Evolutionary conservation across 805 yeast genomes (phyloP).

Genomic region (Candida silvicultrix): DNA sequence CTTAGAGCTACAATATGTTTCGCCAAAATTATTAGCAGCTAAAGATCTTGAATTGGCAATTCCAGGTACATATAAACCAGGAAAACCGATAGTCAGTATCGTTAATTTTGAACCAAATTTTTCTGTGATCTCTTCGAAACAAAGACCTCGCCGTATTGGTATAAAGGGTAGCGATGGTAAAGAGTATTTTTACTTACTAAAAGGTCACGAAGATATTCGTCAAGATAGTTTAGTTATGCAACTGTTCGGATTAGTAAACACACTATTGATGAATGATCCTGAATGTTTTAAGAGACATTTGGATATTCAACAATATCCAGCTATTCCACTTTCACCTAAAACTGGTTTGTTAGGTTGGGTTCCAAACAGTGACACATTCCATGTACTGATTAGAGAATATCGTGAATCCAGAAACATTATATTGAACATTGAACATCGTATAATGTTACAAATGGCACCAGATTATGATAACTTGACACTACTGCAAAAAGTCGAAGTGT

Average conservation of each 20-base stretch:
- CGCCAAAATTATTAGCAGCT: conserved; percentile 81
- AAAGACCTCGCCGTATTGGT: conserved; percentile 82
- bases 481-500: conserved; percentile 91
- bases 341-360: conserved; percentile 98
- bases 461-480: conserved; percentile 84
- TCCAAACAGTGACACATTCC: conserved; percentile 95
- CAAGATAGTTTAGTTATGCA: conserved; percentile 98
- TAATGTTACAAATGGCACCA: conserved; percentile 97
- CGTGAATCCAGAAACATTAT: conserved; percentile 87
- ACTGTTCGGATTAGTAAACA: conserved; percentile 89
- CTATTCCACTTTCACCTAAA: conserved; percentile 93
- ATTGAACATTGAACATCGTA: conserved; percentile 87
- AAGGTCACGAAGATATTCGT: conserved; percentile 97
- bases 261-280: conserved; percentile 80
- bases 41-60: conserved; percentile 79
- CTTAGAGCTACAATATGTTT: conserved; percentile 85
- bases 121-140: conserved; percentile 88
- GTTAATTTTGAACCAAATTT: conserved; percentile 74
- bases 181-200: conserved; percentile 72
- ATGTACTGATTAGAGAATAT: conserved; percentile 84
- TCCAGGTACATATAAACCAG: conserved; percentile 90
- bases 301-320: conserved; percentile 87
- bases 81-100: conserved; percentile 71
- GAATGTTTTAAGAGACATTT: conserved; percentile 95
- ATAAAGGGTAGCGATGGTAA: conserved; percentile 89